Evolutionary conservation across 1,284 basidiomycete species (phyloP), one percentile per base, ranked within the genome.

Genomic region (Ganoderma leucocontextum): DNA sequence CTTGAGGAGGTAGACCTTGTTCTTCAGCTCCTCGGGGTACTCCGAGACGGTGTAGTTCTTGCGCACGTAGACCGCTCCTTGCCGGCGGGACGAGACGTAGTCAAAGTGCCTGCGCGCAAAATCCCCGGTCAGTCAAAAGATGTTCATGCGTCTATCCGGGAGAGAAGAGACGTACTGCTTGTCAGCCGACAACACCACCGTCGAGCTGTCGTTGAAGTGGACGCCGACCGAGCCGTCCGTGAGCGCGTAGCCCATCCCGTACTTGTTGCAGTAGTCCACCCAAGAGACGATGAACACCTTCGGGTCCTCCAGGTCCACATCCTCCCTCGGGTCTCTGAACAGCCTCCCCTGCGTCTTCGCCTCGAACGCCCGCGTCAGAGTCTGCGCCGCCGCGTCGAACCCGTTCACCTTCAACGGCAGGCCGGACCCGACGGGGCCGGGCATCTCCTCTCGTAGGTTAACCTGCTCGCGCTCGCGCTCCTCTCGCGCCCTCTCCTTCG

Each of bases 261-360:
- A 99, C 83, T 98, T 98, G 80, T 97, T 95, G 79, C 95, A 97
- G 79, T 99, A 98, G 80, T 99, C 97, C 59, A 99, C 93, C 97
- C 97, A 99, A 10, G 94, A 95, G 2, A 95, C 94, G 73, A 99
- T 95, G 81, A 99, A 99, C 17, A 97, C 92, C 64, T 85, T 87
- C 49, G 96, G 94, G 15, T 90, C 85, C 0, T 87, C 86, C 4
- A 92, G 81, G 47, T 81, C 76, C 5, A 78, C 77, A 63, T 88
- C 85, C 69, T 84, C 82, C 62, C 87, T 80, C 15, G 92, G 90
- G 73, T 92, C 86, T 2, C 85, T 82, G 82, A 93, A 95, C 13
- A 92, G 77, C 59, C 80, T 82, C 0, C 89, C 90, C 7, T 78
- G 78, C 4, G 87, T 84, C 72, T 86, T 86, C 29, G 89, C 89